Evolutionary conservation across 768 basidiomycete species (phyloP).

Genomic region (Tulasnella sp.): DNA sequence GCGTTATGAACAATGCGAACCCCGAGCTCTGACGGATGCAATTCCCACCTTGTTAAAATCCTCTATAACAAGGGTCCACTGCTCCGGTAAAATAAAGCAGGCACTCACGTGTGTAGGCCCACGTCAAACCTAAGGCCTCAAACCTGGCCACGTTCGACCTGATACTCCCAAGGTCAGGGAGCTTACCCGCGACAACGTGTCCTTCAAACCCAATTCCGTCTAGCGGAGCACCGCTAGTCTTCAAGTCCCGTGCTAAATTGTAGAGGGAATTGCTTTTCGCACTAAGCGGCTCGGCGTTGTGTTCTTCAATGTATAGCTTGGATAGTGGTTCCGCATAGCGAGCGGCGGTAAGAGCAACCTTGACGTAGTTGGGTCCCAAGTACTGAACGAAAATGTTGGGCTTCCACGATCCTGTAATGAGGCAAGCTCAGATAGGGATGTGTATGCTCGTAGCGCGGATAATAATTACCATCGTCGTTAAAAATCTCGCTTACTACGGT

Average conservation of each 20-base stretch:
- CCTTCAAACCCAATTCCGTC: constrained; percentile 56
- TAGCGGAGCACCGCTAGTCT: constrained; percentile 55
- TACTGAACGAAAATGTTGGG: constrained; percentile 57
- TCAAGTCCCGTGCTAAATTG: constrained; percentile 55
- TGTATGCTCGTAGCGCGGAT: background rate
- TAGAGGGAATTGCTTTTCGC: constrained; percentile 62
- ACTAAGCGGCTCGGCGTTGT: constrained; percentile 41
- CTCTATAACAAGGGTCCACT: no score
- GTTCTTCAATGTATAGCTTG: constrained; percentile 28
- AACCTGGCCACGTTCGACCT: constrained; percentile 42
- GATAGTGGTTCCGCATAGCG: background rate
- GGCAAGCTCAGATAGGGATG: background rate
- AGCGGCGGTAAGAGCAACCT: constrained; percentile 12
- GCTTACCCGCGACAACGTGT: constrained; percentile 17
- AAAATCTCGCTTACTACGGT: constrained; percentile 16
- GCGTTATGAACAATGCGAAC: no score
- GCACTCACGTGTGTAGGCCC: no score
- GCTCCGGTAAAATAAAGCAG: no score
- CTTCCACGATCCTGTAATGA: constrained; percentile 52
- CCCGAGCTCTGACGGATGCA: no score
- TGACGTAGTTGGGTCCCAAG: constrained; percentile 44
- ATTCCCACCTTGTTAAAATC: no score
- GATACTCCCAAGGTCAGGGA: constrained; percentile 39
- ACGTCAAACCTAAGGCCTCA: no score
- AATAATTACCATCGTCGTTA: background rate